A percentile compares a stretch with the other conserved stretches of the same genome.
phyloP scores from a whole-genome alignment of 208 protist genomes.

The Angomonas ambiguus region DNA sequence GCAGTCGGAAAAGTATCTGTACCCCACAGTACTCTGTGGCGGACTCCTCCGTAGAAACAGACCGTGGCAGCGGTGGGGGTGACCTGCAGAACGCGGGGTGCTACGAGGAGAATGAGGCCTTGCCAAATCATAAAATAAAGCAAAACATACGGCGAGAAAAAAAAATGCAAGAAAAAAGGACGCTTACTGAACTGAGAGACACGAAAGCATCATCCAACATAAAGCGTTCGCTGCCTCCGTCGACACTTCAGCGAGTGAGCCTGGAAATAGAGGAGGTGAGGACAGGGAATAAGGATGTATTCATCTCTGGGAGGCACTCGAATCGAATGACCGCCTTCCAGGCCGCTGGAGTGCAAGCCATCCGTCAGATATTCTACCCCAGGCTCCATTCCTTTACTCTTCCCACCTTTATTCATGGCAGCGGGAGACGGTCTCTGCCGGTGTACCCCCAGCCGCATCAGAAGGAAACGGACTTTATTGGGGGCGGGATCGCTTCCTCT shows the following conservation, averaged over 20 bases:
- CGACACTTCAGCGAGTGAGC: not conserved
- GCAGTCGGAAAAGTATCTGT: not conserved
- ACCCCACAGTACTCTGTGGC: not conserved
- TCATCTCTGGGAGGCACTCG: not conserved
- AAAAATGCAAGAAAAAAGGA: not conserved
- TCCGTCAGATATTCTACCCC: not conserved
- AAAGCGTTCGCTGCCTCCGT: not conserved
- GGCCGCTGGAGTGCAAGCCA: not conserved
- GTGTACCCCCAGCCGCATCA: conserved; percentile 34
- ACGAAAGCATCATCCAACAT: not conserved
- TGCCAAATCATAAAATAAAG: not conserved
- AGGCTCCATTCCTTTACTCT: not conserved
- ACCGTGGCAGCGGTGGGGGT: not conserved
- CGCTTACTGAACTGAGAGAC: not conserved
- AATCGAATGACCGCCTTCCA: not conserved
- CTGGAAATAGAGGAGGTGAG: not conserved
- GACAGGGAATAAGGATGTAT: not conserved
- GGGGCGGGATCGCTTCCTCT: not conserved
- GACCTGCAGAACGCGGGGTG: not conserved
- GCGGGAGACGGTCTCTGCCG: not conserved
- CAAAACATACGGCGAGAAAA: not conserved
- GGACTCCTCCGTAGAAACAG: not conserved
- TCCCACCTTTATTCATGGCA: not conserved
- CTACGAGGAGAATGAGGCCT: not conserved
- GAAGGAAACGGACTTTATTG: not conserved